These are phyloP conservation scores for Ballota nigra DNA, from an alignment of 257 asterid genomes.

Conservation along the genomic window DNA sequence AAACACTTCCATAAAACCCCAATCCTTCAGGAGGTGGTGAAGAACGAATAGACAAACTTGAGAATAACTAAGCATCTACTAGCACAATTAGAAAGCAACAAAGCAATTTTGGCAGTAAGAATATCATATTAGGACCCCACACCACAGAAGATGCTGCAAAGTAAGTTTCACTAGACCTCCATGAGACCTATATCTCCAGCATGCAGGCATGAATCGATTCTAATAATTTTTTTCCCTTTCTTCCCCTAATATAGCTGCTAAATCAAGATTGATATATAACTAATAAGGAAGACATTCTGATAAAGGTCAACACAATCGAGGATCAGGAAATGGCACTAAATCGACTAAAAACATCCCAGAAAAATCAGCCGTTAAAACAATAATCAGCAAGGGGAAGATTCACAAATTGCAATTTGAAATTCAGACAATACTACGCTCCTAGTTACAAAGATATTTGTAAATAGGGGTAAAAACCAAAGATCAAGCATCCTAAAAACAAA, in stretches of 20 bases:
- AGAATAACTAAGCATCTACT: neutral
- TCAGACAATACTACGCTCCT: conserved; percentile 7
- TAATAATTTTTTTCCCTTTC: too few species aligned
- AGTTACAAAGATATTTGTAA: neutral
- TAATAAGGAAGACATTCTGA: neutral
- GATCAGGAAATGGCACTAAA: neutral
- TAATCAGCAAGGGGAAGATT: neutral
- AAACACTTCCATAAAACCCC: neutral
- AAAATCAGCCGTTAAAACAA: neutral
- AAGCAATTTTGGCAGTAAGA: neutral
- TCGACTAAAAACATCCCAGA: neutral
- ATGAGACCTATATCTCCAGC: neutral
- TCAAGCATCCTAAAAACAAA: neutral
- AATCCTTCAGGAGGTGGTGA: neutral
- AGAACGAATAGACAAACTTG: neutral
- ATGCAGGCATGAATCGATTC: neutral
- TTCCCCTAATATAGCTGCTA: conserved; percentile 10
- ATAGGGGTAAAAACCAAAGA: neutral
- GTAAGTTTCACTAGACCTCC: neutral
- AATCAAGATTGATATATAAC: neutral
- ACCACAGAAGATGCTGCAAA: neutral
- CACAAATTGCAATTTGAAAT: neutral
- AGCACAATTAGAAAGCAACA: neutral
- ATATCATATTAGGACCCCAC: neutral
- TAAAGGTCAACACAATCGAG: neutral